Evolutionary conservation across 768 basidiomycete species (phyloP).

Genomic region (Mycena filopes): DNA sequence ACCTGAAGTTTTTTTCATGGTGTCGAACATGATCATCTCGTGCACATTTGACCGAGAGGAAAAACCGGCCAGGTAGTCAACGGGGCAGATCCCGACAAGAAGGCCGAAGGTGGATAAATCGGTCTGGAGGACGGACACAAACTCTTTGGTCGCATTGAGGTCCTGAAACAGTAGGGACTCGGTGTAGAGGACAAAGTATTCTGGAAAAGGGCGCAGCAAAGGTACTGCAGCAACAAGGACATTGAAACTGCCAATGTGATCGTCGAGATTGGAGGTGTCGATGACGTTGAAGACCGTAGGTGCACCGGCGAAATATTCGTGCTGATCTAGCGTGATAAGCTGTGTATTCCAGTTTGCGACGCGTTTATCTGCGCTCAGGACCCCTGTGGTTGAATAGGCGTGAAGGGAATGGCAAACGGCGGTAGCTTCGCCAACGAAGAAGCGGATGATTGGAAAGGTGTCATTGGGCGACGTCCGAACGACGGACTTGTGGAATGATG

Average conservation of each 20-base stretch:
- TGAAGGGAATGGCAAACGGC: slow-evolving; percentile 51
- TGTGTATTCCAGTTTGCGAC: slow-evolving; percentile 45
- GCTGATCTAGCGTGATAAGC: slow-evolving; percentile 21
- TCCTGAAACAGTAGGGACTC: slow-evolving; percentile 49
- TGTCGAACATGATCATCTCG: slow-evolving; percentile 42
- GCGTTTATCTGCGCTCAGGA: slow-evolving; percentile 43
- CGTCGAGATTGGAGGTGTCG: slow-evolving; percentile 61
- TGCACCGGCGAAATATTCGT: slow-evolving; percentile 27
- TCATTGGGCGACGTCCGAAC: slow-evolving; percentile 6
- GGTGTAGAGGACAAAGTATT: slow-evolving; percentile 47
- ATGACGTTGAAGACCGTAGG: slow-evolving; percentile 56
- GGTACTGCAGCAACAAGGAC: slow-evolving; percentile 51
- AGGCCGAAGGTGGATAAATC: slow-evolving; percentile 54
- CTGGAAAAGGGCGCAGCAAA: slow-evolving; percentile 41
- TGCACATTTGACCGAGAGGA: slow-evolving; percentile 52
- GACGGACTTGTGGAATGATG: slow-evolving; percentile 3
- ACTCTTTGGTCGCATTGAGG: slow-evolving; percentile 42
- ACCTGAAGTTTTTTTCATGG: background rate
- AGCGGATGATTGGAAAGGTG: slow-evolving; percentile 42
- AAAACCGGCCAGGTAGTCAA: slow-evolving; percentile 53
- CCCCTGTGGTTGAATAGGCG: slow-evolving; percentile 28
- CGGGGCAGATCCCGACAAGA: slow-evolving; percentile 54
- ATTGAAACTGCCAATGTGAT: slow-evolving; percentile 61
- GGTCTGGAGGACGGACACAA: slow-evolving; percentile 45
- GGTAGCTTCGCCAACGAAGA: slow-evolving; percentile 53